Percentiles rank a stretch among this genome's conserved stretches.
Evolutionary conservation across 805 yeast species (phyloP).

Genomic region (Teunomyces gatunensis): DNA sequence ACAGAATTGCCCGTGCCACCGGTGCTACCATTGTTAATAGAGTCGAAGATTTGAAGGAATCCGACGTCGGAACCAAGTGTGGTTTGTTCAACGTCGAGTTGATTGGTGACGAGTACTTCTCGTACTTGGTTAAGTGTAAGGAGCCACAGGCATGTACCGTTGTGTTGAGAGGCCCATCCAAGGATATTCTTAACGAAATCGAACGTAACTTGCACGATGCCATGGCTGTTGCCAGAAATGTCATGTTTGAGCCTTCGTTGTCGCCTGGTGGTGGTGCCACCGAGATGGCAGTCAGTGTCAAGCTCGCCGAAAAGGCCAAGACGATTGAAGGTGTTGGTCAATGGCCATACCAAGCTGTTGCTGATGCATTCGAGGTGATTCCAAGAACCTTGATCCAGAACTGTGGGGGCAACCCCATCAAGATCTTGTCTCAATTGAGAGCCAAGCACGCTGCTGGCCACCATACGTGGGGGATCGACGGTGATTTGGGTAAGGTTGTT

Average conservation of each 20-base stretch:
- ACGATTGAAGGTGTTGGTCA: conserved; percentile 91
- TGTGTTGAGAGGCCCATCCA: conserved; percentile 91
- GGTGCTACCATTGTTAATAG: conserved; percentile 98
- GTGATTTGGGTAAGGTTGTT: conserved; percentile 89
- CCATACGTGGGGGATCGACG: conserved; percentile 87
- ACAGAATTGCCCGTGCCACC: conserved; percentile 93
- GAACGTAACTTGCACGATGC: conserved; percentile 98
- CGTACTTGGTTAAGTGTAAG: conserved; percentile 75
- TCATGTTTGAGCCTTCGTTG: conserved; percentile 87
- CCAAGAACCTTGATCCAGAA: conserved; percentile 97
- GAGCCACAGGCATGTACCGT: conserved; percentile 94
- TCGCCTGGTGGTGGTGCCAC: conserved; percentile 99
- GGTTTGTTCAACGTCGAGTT: conserved; percentile 90
- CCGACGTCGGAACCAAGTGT: conserved; percentile 86
- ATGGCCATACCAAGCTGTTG: conserved; percentile 99
- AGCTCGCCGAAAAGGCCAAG: conserved; percentile 85
- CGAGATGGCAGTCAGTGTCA: conserved; percentile 95
- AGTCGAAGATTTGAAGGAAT: conserved; percentile 87
- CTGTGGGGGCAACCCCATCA: conserved; percentile 95
- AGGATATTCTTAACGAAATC: conserved; percentile 92
- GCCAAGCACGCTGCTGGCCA: conserved; percentile 95
- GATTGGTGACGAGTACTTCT: conserved; percentile 96
- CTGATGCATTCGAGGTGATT: conserved; percentile 97
- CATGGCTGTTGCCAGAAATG: conserved; percentile 95
- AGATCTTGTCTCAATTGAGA: conserved; percentile 83